A percentile compares a stretch with the other conserved stretches of the same genome.
Conservation (phyloP, 805 yeast species). For the Maudiozyma barnettii region DNA sequence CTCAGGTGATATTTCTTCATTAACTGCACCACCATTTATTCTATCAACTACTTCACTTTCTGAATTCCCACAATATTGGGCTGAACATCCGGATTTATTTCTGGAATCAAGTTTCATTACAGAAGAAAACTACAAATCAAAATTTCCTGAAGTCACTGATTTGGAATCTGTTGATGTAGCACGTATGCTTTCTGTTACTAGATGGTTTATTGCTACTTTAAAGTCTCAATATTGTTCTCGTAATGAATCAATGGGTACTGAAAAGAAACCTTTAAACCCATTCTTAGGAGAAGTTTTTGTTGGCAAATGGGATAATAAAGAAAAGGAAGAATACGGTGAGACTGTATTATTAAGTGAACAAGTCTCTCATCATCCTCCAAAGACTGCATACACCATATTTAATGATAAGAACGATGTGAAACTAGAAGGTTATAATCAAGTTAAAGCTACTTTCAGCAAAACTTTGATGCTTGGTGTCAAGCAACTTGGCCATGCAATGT, state of each 20-base stretch:
- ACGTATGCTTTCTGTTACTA: slow-evolving; percentile 70
- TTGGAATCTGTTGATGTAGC: slow-evolving; percentile 37
- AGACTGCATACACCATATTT: slow-evolving; percentile 80
- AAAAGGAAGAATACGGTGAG: slow-evolving; percentile 54
- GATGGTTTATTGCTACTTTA: slow-evolving; percentile 86
- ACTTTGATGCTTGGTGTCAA: slow-evolving; percentile 71
- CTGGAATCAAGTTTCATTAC: slow-evolving; percentile 52
- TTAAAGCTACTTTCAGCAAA: slow-evolving; percentile 74
- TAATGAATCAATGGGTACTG: slow-evolving; percentile 85
- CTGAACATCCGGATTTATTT: slow-evolving; percentile 79
- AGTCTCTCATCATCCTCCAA: slow-evolving; percentile 96
- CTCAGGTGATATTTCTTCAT: slow-evolving; percentile 84
- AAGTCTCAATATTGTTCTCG: slow-evolving; percentile 91
- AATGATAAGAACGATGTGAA: slow-evolving; percentile 61
- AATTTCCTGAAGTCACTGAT: slow-evolving; percentile 27
- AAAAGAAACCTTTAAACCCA: slow-evolving; percentile 95
- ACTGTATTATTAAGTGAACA: slow-evolving; percentile 80
- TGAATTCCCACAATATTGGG: slow-evolving; percentile 95
- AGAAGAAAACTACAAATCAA: slow-evolving; percentile 13
- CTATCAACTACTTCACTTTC: slow-evolving; percentile 79
- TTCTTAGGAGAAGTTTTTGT: slow-evolving; percentile 90
- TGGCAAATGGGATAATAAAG: slow-evolving; percentile 68
- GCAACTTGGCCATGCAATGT: slow-evolving; percentile 85
- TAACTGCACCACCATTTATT: slow-evolving; percentile 97
- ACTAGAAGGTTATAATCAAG: slow-evolving; percentile 83